Evolutionary conservation across 345 rosid species (phyloP).

Genomic region (Eucalyptus urophylla): DNA sequence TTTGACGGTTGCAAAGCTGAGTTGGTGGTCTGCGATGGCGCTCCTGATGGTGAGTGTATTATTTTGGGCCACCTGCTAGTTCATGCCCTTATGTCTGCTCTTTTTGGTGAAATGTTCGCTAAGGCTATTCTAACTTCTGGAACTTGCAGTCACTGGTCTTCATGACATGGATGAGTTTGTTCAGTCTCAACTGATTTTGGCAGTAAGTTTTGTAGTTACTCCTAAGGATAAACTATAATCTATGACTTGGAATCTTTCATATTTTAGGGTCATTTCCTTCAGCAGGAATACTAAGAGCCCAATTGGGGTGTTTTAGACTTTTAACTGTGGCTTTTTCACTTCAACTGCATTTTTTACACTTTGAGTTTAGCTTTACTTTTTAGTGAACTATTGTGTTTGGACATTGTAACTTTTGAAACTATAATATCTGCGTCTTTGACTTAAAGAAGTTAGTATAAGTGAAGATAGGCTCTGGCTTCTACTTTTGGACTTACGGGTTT

Average conservation of each 20-base stretch:
- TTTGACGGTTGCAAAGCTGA: constrained; percentile 97
- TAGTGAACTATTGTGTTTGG: neutral
- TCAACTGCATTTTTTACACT: neutral
- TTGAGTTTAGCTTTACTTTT: neutral
- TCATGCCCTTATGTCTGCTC: neutral
- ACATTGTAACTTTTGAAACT: neutral
- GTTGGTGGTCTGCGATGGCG: constrained; percentile 96
- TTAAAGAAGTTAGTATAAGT: neutral
- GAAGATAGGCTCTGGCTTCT: neutral
- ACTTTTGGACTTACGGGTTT: neutral
- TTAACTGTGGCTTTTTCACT: neutral
- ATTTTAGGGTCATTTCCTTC: neutral
- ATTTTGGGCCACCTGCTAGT: neutral
- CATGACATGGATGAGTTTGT: constrained; percentile 99
- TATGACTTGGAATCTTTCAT: neutral
- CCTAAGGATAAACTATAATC: neutral
- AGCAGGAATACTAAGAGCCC: neutral
- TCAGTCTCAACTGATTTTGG: constrained; percentile 90
- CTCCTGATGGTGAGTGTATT: constrained; percentile 75
- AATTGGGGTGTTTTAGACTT: neutral
- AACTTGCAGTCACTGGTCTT: constrained; percentile 81
- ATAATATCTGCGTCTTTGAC: neutral
- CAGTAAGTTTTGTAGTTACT: constrained; percentile 37
- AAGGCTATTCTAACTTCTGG: neutral
- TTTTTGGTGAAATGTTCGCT: neutral